Base-by-base conservation (phyloP, 306 rosid genomes). In the Prunus campanulata region DNA sequence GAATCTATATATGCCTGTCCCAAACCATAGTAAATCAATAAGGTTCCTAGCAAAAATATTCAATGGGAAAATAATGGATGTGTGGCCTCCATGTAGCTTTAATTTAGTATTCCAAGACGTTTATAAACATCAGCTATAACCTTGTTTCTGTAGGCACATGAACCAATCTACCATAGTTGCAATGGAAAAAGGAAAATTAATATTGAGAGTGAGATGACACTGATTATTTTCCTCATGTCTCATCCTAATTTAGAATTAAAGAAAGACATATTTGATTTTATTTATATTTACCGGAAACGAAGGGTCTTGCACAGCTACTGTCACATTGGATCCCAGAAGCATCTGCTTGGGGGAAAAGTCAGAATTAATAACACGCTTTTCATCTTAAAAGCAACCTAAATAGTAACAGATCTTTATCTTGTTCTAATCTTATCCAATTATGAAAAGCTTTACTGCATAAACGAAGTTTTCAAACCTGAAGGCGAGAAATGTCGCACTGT, bases 231-330 rank as follows among this genome's bases (percentile, higher is more conserved):
- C 66, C 2, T 20, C 22, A 13, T 68, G 59, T 68, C 2, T 22
- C 11, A 46, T 12, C 55, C 27, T 68, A 22, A 25, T 19, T 48
- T 67, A 20, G 18, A 10, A 42, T 11, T 42, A 4, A 46, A 39
- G 39, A n/a, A 12, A 11, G 50, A 35, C n/a, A 39, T 66, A 68
- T 24, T 3, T 7, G 14, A 25, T 68, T 68, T 14, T 24, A 11
- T 72, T 32, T 19, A 54, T 35, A 59, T 57, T 84, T 81, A 89
- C 93, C 78, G 91, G 93, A 52, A 87, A 89, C 76, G 91, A 81
- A 47, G 90, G 93, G 66, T 89, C 90, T 55, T 89, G 91, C 47
- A 87, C 91, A 18, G 93, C 91, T 66, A 87, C 90, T 0, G 89
- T 83, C 57, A 82, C 82, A 49, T 77, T 77, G 12, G 90, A 52